Conservation (phyloP, 2,329 filamentous ascomycete genomes). For the Penicillium brasilianum region DNA sequence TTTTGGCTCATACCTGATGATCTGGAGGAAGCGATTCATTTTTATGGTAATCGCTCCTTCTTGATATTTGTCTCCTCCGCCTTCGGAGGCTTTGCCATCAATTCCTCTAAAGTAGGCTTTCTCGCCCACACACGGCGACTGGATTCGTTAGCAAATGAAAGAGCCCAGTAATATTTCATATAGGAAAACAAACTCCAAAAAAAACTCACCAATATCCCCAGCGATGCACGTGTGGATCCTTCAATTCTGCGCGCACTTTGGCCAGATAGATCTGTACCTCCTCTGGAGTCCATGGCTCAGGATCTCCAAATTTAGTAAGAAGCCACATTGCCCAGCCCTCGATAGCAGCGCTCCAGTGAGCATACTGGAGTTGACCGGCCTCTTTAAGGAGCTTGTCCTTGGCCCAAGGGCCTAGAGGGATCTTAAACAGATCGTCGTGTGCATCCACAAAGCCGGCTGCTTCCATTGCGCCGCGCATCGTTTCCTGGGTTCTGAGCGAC, state of each 20-base stretch:
- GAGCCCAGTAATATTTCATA: no score
- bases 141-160: slow-evolving; percentile 2
- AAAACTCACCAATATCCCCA: slow-evolving; percentile 17
- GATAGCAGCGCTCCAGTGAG: slow-evolving; percentile 34
- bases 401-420: slow-evolving; percentile 40
- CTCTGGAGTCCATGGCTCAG: slow-evolving; percentile 25
- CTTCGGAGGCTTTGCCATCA: background rate
- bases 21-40: background rate
- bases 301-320: slow-evolving; percentile 33
- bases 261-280: slow-evolving; percentile 27
- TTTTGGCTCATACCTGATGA: background rate
- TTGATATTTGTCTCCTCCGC: background rate
- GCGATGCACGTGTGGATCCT: slow-evolving; percentile 16
- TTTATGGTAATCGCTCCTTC: background rate
- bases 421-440: slow-evolving; percentile 33
- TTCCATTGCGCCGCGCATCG: slow-evolving; percentile 33
- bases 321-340: slow-evolving; percentile 39
- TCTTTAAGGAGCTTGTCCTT: slow-evolving; percentile 36
- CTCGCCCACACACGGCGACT: slow-evolving; percentile 20
- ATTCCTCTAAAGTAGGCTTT: slow-evolving; percentile 15
- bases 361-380: slow-evolving; percentile 47
- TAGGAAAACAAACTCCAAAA: no score
- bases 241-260: slow-evolving; percentile 20
- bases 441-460: slow-evolving; percentile 40
- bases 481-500: slow-evolving; percentile 27